Evolutionary conservation across 108 stramenopile genomes (phyloP).

Genomic region (Cyclotella atomus): DNA sequence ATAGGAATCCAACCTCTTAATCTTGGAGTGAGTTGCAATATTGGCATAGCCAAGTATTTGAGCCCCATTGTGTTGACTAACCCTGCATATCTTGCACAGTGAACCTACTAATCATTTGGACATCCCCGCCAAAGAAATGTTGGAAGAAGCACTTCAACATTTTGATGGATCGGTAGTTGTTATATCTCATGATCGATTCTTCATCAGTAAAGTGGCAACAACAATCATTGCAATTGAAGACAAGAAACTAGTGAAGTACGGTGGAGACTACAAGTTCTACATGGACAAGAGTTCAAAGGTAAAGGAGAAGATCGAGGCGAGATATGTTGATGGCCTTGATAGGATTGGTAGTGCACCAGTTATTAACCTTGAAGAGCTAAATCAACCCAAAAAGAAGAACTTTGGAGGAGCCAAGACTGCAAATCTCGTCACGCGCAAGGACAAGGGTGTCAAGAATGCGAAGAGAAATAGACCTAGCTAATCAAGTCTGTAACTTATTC

Average conservation of each 20-base stretch:
- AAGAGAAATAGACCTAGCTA: too few relatives aligned
- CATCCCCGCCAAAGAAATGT: slow-evolving; percentile 98
- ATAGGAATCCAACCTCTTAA: slow-evolving; percentile 85
- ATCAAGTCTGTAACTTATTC: too few relatives aligned
- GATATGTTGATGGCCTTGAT: slow-evolving; percentile 79
- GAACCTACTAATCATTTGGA: too few relatives aligned
- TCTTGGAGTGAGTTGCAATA: too few relatives aligned
- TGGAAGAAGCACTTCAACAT: slow-evolving; percentile 96
- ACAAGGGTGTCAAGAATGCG: slow-evolving; percentile 98
- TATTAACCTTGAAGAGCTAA: slow-evolving; percentile 68
- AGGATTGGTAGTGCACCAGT: slow-evolving; percentile 78
- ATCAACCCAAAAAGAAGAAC: slow-evolving; percentile 78
- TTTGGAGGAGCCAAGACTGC: slow-evolving; percentile 93
- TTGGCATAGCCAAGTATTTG: too few relatives aligned
- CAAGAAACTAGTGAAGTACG: slow-evolving; percentile 77
- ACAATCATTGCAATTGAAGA: slow-evolving; percentile 95
- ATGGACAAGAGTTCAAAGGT: slow-evolving; percentile 85
- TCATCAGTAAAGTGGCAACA: slow-evolving; percentile 94
- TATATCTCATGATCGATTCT: slow-evolving; percentile 97
- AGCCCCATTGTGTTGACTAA: too few relatives aligned
- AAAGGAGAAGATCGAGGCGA: slow-evolving; percentile 87
- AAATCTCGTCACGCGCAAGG: slow-evolving; percentile 77
- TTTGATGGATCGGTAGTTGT: slow-evolving; percentile 93
- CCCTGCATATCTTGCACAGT: too few relatives aligned
- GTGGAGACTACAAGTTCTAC: slow-evolving; percentile 97